Conservation (phyloP, 331 rosid genomes). For the Malus hybrid region DNA sequence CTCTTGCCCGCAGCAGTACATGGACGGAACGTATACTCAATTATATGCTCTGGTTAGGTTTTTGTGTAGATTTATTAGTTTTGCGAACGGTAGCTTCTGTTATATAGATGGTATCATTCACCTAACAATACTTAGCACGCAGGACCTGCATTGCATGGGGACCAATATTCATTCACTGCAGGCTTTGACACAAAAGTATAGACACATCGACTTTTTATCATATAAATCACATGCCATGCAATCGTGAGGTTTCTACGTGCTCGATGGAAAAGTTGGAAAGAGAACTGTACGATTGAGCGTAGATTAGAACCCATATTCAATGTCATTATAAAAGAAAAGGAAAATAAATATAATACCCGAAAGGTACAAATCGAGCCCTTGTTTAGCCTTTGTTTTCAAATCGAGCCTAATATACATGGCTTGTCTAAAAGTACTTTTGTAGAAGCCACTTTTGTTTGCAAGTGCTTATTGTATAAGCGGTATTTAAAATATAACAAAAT, state of each 20-base stretch:
- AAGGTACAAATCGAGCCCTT: neutral
- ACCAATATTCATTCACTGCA: neutral
- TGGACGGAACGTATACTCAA: neutral
- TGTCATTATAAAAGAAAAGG: neutral
- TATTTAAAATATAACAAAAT: neutral
- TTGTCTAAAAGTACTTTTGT: neutral
- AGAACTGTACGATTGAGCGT: neutral
- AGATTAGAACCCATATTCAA: too few relatives aligned
- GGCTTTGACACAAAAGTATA: neutral
- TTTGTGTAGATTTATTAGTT: neutral
- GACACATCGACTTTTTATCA: neutral
- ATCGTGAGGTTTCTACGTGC: neutral
- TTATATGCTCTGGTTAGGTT: neutral
- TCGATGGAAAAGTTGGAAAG: neutral
- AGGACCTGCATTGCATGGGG: neutral
- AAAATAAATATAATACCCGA: neutral
- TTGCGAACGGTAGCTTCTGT: neutral
- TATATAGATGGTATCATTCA: neutral
- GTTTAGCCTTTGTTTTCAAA: neutral
- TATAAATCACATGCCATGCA: neutral
- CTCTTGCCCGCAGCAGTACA: neutral
- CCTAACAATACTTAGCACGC: neutral
- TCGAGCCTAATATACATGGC: neutral
- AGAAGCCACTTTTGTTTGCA: neutral
- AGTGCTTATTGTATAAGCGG: neutral